Base-by-base conservation (phyloP, 2,329 filamentous ascomycete genomes). In the Calonectria crousiana region DNA sequence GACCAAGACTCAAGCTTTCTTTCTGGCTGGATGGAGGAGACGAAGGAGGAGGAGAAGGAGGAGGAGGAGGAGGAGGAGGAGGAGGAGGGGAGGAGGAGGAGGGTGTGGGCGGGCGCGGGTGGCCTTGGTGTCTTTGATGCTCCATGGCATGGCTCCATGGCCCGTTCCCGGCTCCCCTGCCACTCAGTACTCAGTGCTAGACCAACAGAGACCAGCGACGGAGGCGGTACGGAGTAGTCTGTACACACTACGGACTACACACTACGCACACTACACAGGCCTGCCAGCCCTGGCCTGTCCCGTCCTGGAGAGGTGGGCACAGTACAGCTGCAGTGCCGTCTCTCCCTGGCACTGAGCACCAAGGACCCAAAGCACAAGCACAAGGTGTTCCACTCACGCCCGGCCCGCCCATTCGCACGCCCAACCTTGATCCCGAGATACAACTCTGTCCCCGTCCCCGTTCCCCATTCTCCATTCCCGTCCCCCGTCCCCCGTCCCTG, bases 341-440 rank as follows among this genome's bases (percentile, higher is more conserved):
- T 56, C 44, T 56, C 67, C 41, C 41, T 49, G 28, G 38, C 60
- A 44, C 60, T 49, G 41, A 65, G 60, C 60, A 65, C 38, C 60
- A 32, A 58, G 67, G 28, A 60, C 51, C 52, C 38, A 49, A 71
- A 71, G 68, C 58, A 71, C 68, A 18, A 71, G 51, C 69, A 71
- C 69, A 66, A 58, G 51, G 44, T 73, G 76, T 79, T 78, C 78
- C 75, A 79, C 76, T 65, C 78, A 77, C 75, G 74, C 77, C 74
- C 77, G 77, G 56, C 78, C 51, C 38, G 71, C 67, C 78, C 78
- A 77, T 74, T 72, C 73, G 69, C 76, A 76, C 75, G 78, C 76
- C 79, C 77, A 77, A 76, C 77, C 75, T 78, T 75, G 79, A 79
- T 76, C 74, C 77, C 74, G 77, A 81, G 78, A 81, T 81, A 81